Evolutionary conservation across 2,329 filamentous ascomycete genomes (phyloP).

Genomic region (Diaporthe destruens): DNA sequence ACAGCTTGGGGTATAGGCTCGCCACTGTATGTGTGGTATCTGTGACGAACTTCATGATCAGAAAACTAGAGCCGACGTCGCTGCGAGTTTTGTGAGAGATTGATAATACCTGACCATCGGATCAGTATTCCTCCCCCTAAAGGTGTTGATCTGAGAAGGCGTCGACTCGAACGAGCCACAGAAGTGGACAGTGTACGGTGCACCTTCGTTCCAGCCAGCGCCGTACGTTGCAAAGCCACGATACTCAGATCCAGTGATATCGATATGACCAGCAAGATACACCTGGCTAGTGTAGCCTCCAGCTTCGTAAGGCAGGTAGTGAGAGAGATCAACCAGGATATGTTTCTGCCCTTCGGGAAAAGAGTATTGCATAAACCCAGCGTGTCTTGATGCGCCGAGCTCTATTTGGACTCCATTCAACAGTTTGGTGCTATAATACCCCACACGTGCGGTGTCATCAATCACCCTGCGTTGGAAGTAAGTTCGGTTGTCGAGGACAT

Average conservation of each 20-base stretch:
- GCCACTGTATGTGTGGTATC: constrained; percentile 36
- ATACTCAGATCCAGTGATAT: constrained; percentile 53
- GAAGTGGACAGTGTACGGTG: constrained; percentile 58
- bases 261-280: constrained; percentile 52
- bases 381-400: constrained; percentile 61
- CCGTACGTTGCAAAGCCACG: constrained; percentile 61
- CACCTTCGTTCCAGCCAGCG: constrained; percentile 59
- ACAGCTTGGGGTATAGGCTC: constrained; percentile 33
- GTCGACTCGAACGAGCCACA: constrained; percentile 56
- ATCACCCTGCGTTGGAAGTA: constrained; percentile 58
- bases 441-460: constrained; percentile 61
- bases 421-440: constrained; percentile 65
- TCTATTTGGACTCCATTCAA: constrained; percentile 63
- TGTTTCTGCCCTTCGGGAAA: constrained; percentile 59
- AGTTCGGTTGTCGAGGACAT: constrained; percentile 61
- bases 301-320: constrained; percentile 58
- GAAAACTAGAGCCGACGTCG: constrained; percentile 54
- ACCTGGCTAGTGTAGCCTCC: constrained; percentile 58
- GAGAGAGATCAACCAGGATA: constrained; percentile 61
- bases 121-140: constrained; percentile 62
- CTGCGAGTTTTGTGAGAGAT: constrained; percentile 61
- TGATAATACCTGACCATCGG: constrained; percentile 50
- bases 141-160: constrained; percentile 52
- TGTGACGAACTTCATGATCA: not conserved
- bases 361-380: constrained; percentile 64